These are phyloP conservation scores for Exophiala xenobiotica DNA, from an alignment of 2,329 filamentous ascomycete species.

Conservation along the genomic window DNA sequence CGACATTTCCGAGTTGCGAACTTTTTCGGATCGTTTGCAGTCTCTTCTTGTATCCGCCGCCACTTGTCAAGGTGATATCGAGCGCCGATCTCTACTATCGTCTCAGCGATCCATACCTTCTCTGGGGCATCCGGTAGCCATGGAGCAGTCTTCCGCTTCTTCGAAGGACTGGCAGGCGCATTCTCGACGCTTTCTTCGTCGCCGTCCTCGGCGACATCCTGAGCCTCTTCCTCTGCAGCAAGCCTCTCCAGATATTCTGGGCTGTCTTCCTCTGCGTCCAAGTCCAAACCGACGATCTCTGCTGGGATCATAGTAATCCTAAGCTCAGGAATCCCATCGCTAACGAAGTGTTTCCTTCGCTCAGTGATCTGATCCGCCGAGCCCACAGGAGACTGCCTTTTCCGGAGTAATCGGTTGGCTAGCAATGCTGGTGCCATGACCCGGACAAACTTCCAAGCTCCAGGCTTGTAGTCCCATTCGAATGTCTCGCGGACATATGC, in stretches of 20 bases:
- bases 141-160: constrained; percentile 43
- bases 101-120: constrained; percentile 67
- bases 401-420: constrained; percentile 54
- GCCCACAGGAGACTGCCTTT: constrained; percentile 33
- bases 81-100: constrained; percentile 62
- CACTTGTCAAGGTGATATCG: constrained; percentile 66
- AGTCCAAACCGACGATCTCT: constrained; percentile 73
- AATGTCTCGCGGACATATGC: constrained; percentile 76
- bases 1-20: constrained; percentile 28
- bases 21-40: constrained; percentile 26
- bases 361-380: constrained; percentile 53
- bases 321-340: constrained; percentile 73
- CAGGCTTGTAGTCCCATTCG: constrained; percentile 76
- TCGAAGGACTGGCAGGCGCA: constrained; percentile 39
- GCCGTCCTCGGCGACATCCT: constrained; percentile 36
- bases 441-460: constrained; percentile 80
- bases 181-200: constrained; percentile 35
- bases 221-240: constrained; percentile 34
- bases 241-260: constrained; percentile 42
- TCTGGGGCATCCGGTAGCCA: constrained; percentile 68
- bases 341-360: constrained; percentile 67
- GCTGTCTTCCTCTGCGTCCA: constrained; percentile 69
- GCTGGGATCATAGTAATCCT: constrained; percentile 75
- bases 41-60: constrained; percentile 46
- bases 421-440: constrained; percentile 76